These are phyloP conservation scores for Vigna nakashimae DNA, from an alignment of 306 rosid genomes.

Conservation along the genomic window DNA sequence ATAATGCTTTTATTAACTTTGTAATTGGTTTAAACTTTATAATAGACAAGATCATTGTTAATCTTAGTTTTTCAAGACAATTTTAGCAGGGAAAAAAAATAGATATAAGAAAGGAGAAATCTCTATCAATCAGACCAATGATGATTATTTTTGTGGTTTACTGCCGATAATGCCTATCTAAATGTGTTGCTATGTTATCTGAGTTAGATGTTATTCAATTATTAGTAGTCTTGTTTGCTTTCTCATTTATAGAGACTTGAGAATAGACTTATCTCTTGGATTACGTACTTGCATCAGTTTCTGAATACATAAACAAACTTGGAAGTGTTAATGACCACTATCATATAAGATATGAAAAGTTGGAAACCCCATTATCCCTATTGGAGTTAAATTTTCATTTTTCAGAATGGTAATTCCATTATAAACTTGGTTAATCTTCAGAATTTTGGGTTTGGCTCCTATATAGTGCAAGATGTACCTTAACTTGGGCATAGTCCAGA, in stretches of 20 bases:
- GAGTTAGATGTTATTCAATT: background rate
- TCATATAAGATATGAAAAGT: background rate
- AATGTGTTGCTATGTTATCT: background rate
- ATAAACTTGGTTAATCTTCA: background rate
- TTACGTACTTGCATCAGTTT: background rate
- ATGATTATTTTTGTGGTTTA: slow-evolving; percentile 3
- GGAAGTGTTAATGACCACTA: background rate
- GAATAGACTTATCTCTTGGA: slow-evolving; percentile 2
- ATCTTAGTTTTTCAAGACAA: background rate
- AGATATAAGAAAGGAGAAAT: background rate
- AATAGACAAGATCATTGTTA: background rate
- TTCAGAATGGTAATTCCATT: background rate
- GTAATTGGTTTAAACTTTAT: slow-evolving; percentile 25
- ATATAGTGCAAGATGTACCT: background rate
- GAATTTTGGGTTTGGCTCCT: background rate
- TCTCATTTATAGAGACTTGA: slow-evolving; percentile 6
- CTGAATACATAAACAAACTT: background rate
- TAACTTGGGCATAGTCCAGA: background rate
- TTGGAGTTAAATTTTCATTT: background rate
- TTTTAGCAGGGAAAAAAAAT: slow-evolving; percentile 19
- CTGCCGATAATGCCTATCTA: background rate
- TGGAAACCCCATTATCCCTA: background rate
- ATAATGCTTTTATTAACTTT: background rate
- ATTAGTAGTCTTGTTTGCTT: slow-evolving; percentile 11
- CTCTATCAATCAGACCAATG: background rate